These are phyloP conservation scores for Penstemon davidsonii DNA, from an alignment of 257 asterid species.

Conservation along the genomic window DNA sequence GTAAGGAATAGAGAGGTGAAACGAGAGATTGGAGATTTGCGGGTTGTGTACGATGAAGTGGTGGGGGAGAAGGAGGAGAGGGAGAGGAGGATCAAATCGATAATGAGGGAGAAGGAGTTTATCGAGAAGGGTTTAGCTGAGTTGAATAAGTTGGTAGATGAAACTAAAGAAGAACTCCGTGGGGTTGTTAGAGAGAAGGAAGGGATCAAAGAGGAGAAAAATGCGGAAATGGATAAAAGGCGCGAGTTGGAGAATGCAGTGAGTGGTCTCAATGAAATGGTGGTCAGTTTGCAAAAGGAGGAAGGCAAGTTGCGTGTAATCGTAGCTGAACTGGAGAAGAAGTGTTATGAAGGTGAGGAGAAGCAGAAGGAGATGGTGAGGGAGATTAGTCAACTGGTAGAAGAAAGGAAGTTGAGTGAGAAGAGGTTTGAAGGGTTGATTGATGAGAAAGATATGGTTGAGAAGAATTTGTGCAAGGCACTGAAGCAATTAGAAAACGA, in stretches of 20 bases:
- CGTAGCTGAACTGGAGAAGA: conserved; percentile 63
- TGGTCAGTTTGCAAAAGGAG: conserved; percentile 40
- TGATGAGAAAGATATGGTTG: conserved; percentile 43
- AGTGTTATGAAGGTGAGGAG: conserved; percentile 44
- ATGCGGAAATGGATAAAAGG: conserved; percentile 39
- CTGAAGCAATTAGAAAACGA: conserved; percentile 38
- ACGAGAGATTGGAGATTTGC: conserved; percentile 40
- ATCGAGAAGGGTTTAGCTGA: conserved; percentile 41
- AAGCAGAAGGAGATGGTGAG: conserved; percentile 51
- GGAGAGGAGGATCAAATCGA: conserved; percentile 41
- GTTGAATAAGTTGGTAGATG: conserved; percentile 33
- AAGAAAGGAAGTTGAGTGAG: conserved; percentile 45
- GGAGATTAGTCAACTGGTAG: conserved; percentile 43
- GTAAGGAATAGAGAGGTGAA: conserved; percentile 31
- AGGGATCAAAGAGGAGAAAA: conserved; percentile 47
- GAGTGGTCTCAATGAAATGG: conserved; percentile 45
- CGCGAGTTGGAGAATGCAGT: conserved; percentile 50
- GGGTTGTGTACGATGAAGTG: conserved; percentile 31
- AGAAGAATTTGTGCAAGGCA: conserved; percentile 46
- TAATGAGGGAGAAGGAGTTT: conserved; percentile 39
- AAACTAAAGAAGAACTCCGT: conserved; percentile 39
- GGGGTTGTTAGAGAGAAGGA: conserved; percentile 46
- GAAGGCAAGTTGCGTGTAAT: conserved; percentile 35
- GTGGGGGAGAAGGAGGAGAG: conserved; percentile 39
- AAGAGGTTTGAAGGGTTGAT: conserved; percentile 39